A percentile compares a stretch with the other conserved stretches of the same genome.
phyloP scores from a whole-genome alignment of 2,329 filamentous ascomycete genomes.

The Arthrobotrys sphaeroides region DNA sequence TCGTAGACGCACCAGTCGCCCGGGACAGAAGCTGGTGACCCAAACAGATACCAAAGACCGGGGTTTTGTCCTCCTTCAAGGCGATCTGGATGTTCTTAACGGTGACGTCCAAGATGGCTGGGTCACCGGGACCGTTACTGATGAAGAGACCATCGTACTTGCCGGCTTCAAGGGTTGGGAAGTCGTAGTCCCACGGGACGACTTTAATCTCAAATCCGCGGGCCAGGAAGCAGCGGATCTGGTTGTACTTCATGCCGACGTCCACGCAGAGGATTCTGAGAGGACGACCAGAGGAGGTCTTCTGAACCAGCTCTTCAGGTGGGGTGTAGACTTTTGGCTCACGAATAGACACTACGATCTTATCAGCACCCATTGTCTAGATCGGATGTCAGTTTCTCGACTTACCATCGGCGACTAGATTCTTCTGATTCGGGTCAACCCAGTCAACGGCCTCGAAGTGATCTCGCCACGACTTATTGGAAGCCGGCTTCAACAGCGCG shows the following conservation, averaged over 20 bases:
- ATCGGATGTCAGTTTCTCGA: slow-evolving; percentile 33
- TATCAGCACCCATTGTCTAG: slow-evolving; percentile 48
- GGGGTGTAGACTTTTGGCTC: slow-evolving; percentile 86
- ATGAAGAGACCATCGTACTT: slow-evolving; percentile 97
- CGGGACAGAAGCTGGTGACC: slow-evolving; percentile 92
- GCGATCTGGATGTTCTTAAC: slow-evolving; percentile 80
- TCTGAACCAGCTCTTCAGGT: slow-evolving; percentile 74
- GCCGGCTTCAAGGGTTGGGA: slow-evolving; percentile 76
- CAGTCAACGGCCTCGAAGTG: slow-evolving; percentile 84
- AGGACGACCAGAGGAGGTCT: slow-evolving; percentile 86
- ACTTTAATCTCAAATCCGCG: slow-evolving; percentile 93
- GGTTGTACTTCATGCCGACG: slow-evolving; percentile 98
- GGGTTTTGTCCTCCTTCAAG: slow-evolving; percentile 80
- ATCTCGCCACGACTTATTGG: slow-evolving; percentile 65
- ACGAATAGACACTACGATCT: slow-evolving; percentile 79
- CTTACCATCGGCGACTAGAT: slow-evolving; percentile 93
- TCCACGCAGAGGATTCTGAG: slow-evolving; percentile 92
- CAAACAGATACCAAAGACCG: slow-evolving; percentile 95
- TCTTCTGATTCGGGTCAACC: slow-evolving; percentile 90
- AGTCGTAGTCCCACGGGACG: slow-evolving; percentile 95
- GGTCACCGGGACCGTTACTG: slow-evolving; percentile 96
- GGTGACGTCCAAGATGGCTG: slow-evolving; percentile 81
- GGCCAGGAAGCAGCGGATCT: slow-evolving; percentile 89
- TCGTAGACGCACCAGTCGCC: slow-evolving; percentile 82
- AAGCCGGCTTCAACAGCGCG: slow-evolving; percentile 60